These are phyloP conservation scores for Fomitopsis pulvina DNA, from an alignment of 768 basidiomycete genomes.

Conservation along the genomic window DNA sequence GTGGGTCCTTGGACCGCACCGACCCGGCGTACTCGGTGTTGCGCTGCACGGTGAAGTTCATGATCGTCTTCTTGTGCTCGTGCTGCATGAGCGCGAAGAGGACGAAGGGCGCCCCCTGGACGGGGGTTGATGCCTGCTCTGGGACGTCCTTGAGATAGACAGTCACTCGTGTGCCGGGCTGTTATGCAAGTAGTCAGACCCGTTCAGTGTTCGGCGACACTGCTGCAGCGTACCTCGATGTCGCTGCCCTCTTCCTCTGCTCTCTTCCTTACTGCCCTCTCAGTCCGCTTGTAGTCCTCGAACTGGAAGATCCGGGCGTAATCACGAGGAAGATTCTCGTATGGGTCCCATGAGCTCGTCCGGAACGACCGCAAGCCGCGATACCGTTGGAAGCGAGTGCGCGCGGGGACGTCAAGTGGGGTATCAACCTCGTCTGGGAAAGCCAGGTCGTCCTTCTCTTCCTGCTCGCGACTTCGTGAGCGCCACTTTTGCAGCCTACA, in stretches of 20 bases:
- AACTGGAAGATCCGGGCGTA: slow-evolving; percentile 96
- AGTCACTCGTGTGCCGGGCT: slow-evolving; percentile 82
- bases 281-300: slow-evolving; percentile 88
- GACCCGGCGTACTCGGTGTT: slow-evolving; percentile 91
- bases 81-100: slow-evolving; percentile 85
- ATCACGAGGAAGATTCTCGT: slow-evolving; percentile 89
- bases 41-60: slow-evolving; percentile 89
- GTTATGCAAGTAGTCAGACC: not conserved
- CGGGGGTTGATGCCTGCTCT: slow-evolving; percentile 35
- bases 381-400: slow-evolving; percentile 83
- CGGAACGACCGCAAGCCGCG: slow-evolving; percentile 89
- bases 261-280: slow-evolving; percentile 57
- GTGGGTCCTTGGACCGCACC: slow-evolving; percentile 91
- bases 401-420: slow-evolving; percentile 75
- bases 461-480: slow-evolving; percentile 49
- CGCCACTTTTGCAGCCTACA: slow-evolving; percentile 60
- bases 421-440: slow-evolving; percentile 98
- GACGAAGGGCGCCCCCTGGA: slow-evolving; percentile 43
- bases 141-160: slow-evolving; percentile 75
- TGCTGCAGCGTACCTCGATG: slow-evolving; percentile 50
- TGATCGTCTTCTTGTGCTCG: slow-evolving; percentile 91
- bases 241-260: slow-evolving; percentile 53
- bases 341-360: slow-evolving; percentile 97
- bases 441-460: slow-evolving; percentile 74
- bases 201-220: not conserved